Conservation (phyloP, 805 yeast genomes). For the Grigorovia humatica region DNA sequence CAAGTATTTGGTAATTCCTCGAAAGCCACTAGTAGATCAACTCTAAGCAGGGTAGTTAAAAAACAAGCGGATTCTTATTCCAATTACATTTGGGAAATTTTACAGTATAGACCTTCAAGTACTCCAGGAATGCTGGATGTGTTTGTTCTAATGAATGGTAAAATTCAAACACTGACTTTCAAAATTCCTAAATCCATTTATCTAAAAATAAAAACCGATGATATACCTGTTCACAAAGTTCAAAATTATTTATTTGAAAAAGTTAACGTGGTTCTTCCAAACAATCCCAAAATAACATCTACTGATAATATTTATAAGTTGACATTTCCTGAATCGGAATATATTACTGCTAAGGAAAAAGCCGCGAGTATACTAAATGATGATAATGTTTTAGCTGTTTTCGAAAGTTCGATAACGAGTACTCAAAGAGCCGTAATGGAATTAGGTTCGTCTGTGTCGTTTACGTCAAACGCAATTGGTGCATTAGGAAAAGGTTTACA, state of each 20-base stretch:
- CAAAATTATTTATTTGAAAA: conserved; percentile 47
- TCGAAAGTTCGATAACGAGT: conserved; percentile 61
- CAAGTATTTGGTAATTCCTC: conserved; percentile 66
- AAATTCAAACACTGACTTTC: conserved; percentile 62
- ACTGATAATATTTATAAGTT: conserved; percentile 44
- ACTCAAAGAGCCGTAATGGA: conserved; percentile 69
- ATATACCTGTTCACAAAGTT: conserved; percentile 32
- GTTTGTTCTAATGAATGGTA: conserved; percentile 54
- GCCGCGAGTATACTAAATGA: conserved; percentile 56
- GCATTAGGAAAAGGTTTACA: conserved; percentile 78
- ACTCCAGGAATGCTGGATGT: conserved; percentile 73
- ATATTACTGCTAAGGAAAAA: conserved; percentile 42
- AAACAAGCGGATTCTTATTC: conserved; percentile 73
- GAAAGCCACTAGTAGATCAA: conserved; percentile 42
- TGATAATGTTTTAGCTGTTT: conserved; percentile 53
- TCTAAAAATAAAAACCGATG: conserved; percentile 48
- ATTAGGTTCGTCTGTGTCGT: conserved; percentile 62
- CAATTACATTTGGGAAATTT: conserved; percentile 74
- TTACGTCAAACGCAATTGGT: conserved; percentile 66
- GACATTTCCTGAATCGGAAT: conserved; percentile 58
- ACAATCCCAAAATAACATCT: conserved; percentile 40
- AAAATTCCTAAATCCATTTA: conserved; percentile 67
- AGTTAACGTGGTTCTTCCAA: conserved; percentile 57
- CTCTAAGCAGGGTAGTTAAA: conserved; percentile 60
- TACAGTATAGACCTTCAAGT: conserved; percentile 54